A percentile compares a stretch with the other conserved stretches of the same genome.
Conservation (phyloP, 2,329 filamentous ascomycete genomes). For the Zymoseptoria pseudotritici region DNA sequence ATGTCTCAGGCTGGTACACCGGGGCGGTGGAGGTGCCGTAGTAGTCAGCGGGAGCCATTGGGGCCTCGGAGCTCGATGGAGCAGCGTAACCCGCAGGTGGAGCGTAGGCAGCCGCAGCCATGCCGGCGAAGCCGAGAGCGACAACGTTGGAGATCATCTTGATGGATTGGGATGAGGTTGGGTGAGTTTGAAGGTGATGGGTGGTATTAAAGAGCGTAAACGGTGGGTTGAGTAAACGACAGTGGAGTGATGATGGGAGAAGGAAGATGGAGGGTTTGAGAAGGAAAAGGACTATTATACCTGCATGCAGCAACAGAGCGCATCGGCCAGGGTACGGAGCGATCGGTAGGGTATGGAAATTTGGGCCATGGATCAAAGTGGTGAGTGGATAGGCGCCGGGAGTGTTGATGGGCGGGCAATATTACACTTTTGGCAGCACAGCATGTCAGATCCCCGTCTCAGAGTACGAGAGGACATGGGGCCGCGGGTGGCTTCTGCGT, state of each 20-base stretch:
- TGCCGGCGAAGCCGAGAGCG: constrained; percentile 31
- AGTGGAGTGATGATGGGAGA: not conserved
- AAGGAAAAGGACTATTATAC: not conserved
- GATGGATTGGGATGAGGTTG: constrained; percentile 1
- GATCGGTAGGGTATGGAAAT: not conserved
- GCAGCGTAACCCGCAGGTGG: constrained; percentile 13
- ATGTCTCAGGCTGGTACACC: not conserved
- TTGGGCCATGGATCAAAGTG: not conserved
- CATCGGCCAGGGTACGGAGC: not conserved
- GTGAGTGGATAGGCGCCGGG: not conserved
- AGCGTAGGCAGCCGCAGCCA: constrained; percentile 33
- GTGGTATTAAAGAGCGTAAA: not conserved
- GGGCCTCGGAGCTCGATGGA: not conserved
- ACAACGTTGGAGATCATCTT: constrained; percentile 36
- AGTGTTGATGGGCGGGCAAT: not conserved
- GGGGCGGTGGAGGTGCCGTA: not conserved
- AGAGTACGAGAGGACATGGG: not conserved
- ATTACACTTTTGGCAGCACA: not conserved
- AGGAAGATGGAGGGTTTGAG: not conserved
- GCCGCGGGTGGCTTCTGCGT: too few relatives aligned
- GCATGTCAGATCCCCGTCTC: not conserved
- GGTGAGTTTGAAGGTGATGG: not conserved
- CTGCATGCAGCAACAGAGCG: not conserved
- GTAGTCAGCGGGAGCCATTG: not conserved
- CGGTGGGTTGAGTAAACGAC: not conserved